A percentile compares a stretch with the other conserved stretches of the same genome.
Conservation (phyloP, 768 basidiomycete genomes). For the Lyophyllum shimeji region DNA sequence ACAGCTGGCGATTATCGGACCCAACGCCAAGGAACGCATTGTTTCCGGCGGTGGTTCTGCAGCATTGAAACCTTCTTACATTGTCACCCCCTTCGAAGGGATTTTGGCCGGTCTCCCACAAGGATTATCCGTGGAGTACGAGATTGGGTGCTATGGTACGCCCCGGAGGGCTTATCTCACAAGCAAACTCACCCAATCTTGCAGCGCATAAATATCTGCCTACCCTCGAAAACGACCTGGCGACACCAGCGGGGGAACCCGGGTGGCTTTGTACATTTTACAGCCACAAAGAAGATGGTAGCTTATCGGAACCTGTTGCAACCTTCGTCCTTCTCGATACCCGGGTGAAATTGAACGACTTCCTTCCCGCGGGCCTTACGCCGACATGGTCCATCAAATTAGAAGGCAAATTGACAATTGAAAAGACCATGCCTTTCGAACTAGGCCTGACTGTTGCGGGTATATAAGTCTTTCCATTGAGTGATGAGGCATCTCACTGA, state of each 20-base stretch:
- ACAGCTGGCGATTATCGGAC: constrained; percentile 65
- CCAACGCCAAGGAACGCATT: constrained; percentile 62
- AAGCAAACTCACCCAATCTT: constrained; percentile 1
- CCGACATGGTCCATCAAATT: constrained; percentile 57
- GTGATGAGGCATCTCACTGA: not conserved
- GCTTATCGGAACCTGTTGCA: constrained; percentile 42
- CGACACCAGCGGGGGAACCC: constrained; percentile 46
- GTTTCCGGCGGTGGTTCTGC: constrained; percentile 81
- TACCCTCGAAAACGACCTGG: constrained; percentile 59
- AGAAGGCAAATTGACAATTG: constrained; percentile 49
- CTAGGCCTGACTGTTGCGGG: constrained; percentile 66
- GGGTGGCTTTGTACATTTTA: constrained; percentile 71
- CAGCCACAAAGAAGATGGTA: constrained; percentile 49
- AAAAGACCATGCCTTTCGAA: constrained; percentile 50
- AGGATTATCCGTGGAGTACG: constrained; percentile 50
- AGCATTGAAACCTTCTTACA: constrained; percentile 66
- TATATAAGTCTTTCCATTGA: constrained; percentile 12
- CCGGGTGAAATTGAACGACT: constrained; percentile 66
- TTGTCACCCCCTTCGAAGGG: constrained; percentile 63
- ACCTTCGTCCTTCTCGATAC: constrained; percentile 56
- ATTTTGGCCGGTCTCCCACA: constrained; percentile 49
- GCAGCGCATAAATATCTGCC: constrained; percentile 70
- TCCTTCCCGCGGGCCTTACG: constrained; percentile 55
- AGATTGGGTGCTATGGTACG: constrained; percentile 66
- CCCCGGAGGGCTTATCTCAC: constrained; percentile 1